These are phyloP conservation scores for Linnemannia zychae DNA, from an alignment of 192 early-diverging fungal genomes.

Conservation along the genomic window DNA sequence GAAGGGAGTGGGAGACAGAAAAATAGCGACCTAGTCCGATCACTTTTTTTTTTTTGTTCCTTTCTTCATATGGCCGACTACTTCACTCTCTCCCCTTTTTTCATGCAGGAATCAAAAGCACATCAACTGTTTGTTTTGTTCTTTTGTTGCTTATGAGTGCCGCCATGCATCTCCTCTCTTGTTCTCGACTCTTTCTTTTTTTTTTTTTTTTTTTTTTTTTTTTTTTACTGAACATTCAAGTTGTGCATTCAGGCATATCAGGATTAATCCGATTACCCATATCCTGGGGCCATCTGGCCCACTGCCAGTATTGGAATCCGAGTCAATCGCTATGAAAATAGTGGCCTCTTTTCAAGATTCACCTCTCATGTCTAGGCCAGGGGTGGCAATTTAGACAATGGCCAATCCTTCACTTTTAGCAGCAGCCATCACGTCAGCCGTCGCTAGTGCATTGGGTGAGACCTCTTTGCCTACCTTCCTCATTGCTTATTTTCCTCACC, in stretches of 20 bases:
- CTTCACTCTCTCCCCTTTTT: neutral
- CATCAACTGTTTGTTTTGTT: neutral
- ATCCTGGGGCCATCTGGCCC: too few relatives aligned
- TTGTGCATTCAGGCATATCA: too few relatives aligned
- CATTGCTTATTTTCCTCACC: neutral
- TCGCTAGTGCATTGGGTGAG: neutral
- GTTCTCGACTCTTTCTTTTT: neutral
- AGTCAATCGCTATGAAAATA: too few relatives aligned
- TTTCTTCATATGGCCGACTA: neutral
- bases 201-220: too few relatives aligned
- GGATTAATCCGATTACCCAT: too few relatives aligned
- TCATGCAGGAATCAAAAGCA: neutral
- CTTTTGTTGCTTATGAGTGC: neutral
- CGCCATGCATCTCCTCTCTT: neutral
- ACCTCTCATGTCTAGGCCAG: neutral
- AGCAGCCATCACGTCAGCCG: neutral
- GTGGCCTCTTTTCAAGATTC: too few relatives aligned
- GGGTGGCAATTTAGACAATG: neutral
- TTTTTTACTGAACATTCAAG: too few relatives aligned
- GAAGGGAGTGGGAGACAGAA: too few relatives aligned
- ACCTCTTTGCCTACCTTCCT: conserved; percentile 13
- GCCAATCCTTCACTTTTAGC: conserved; percentile 11
- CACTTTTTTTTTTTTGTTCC: neutral
- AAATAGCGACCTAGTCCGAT: neutral
- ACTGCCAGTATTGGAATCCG: too few relatives aligned